These are phyloP conservation scores for Pythium utonaiense DNA, from an alignment of 352 stramenopile genomes.

Conservation along the genomic window DNA sequence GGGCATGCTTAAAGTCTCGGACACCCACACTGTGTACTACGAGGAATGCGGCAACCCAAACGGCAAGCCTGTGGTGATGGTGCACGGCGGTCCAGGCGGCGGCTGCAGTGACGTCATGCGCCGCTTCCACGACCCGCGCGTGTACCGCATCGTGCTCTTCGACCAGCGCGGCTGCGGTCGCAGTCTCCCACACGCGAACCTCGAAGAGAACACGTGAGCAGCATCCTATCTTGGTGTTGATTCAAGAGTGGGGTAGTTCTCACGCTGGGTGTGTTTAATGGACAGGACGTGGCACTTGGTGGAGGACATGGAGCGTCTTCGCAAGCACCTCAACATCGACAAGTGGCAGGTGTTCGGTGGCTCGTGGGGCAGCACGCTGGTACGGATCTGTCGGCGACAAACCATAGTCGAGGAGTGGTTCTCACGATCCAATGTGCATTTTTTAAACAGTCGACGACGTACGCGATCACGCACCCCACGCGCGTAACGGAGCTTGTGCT, in stretches of 20 bases:
- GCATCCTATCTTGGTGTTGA: too few relatives aligned
- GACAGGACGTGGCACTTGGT: conserved; percentile 86
- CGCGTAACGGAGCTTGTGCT: conserved; percentile 88
- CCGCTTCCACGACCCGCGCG: conserved; percentile 89
- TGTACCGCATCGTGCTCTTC: conserved; percentile 92
- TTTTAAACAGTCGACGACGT: conserved; percentile 71
- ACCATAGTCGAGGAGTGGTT: too few relatives aligned
- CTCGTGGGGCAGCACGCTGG: conserved; percentile 92
- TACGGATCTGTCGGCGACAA: too few relatives aligned
- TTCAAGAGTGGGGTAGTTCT: neutral
- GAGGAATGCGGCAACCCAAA: conserved; percentile 86
- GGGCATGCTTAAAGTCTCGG: conserved; percentile 76
- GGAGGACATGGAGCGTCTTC: conserved; percentile 91
- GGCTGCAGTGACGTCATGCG: conserved; percentile 87
- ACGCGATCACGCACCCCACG: conserved; percentile 86
- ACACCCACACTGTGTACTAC: conserved; percentile 88
- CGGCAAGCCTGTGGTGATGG: conserved; percentile 90
- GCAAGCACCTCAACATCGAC: conserved; percentile 81
- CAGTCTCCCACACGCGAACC: conserved; percentile 80
- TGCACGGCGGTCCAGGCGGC: conserved; percentile 92
- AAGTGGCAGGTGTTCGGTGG: conserved; percentile 94
- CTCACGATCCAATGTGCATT: conserved; percentile 6
- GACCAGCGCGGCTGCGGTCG: conserved; percentile 92
- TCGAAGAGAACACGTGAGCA: conserved; percentile 90
- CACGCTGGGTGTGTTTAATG: neutral